Conservation (phyloP, 805 yeast species). For the Saccharomycopsis malanga region DNA sequence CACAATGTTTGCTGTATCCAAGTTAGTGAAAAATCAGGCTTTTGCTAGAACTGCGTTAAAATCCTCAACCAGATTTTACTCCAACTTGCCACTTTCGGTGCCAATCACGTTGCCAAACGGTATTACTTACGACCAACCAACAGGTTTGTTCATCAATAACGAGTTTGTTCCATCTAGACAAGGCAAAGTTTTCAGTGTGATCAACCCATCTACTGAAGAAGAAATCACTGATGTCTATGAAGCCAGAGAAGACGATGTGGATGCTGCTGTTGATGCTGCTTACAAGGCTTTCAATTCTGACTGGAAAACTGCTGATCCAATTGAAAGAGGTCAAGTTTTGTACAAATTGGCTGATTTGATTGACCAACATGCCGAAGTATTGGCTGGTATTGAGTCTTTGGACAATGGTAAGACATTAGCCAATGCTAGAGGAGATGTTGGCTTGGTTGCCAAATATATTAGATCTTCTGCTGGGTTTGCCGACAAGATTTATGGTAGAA, state of each 20-base stretch:
- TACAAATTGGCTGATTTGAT: constrained; percentile 70
- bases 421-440: constrained; percentile 71
- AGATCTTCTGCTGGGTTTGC: constrained; percentile 90
- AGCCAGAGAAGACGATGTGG: constrained; percentile 72
- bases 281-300: constrained; percentile 57
- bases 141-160: constrained; percentile 76
- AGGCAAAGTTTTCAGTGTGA: constrained; percentile 52
- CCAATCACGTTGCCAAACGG: constrained; percentile 69
- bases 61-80: not conserved
- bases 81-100: constrained; percentile 34
- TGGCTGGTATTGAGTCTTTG: constrained; percentile 76
- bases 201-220: constrained; percentile 71
- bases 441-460: constrained; percentile 57
- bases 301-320: constrained; percentile 70
- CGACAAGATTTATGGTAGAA: constrained; percentile 74
- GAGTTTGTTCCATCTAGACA: constrained; percentile 58
- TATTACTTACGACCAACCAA: constrained; percentile 63
- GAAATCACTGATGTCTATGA: constrained; percentile 62
- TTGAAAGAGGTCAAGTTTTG: constrained; percentile 54
- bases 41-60: not conserved
- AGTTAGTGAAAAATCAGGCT: not conserved
- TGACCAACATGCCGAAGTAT: constrained; percentile 60
- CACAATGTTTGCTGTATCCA: not conserved
- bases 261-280: constrained; percentile 82
- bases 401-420: constrained; percentile 83